phyloP scores from a whole-genome alignment of 257 asterid species.

The Lantana camara region DNA sequence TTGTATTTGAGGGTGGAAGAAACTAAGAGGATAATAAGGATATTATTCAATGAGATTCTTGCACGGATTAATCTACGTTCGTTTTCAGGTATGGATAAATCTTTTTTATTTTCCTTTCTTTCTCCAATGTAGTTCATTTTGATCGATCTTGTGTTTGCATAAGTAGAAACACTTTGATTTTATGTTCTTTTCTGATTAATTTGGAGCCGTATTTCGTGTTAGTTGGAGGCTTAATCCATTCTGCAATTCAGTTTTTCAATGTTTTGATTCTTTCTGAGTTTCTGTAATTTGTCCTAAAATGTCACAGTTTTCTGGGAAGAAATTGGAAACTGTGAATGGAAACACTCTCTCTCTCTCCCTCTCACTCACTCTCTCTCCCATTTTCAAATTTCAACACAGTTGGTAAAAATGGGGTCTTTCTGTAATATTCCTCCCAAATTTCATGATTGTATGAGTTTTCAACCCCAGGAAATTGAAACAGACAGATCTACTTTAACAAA shows the following conservation, averaged over 20 bases:
- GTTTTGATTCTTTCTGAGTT: background rate
- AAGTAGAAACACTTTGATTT: background rate
- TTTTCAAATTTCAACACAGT: no score
- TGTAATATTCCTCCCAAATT: no score
- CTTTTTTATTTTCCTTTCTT: background rate
- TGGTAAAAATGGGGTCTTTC: constrained; percentile 6
- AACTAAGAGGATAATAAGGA: background rate
- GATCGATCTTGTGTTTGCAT: background rate
- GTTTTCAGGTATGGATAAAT: constrained; percentile 35
- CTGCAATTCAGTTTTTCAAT: background rate
- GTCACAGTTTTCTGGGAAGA: no score
- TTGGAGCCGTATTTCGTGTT: background rate
- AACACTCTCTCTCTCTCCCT: background rate
- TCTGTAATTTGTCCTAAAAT: no score
- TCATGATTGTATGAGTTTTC: no score
- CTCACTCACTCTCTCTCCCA: background rate
- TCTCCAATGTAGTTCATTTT: constrained; percentile 3
- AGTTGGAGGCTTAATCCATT: background rate
- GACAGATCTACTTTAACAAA: constrained; percentile 30
- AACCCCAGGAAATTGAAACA: no score
- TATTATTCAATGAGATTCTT: constrained; percentile 38
- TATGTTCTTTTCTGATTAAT: no score
- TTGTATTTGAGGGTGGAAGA: constrained; percentile 1
- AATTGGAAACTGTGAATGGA: no score
- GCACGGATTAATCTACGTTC: constrained; percentile 16